These are phyloP conservation scores for Kockiozyma suomiensis DNA, from an alignment of 805 yeast species.

Conservation along the genomic window DNA sequence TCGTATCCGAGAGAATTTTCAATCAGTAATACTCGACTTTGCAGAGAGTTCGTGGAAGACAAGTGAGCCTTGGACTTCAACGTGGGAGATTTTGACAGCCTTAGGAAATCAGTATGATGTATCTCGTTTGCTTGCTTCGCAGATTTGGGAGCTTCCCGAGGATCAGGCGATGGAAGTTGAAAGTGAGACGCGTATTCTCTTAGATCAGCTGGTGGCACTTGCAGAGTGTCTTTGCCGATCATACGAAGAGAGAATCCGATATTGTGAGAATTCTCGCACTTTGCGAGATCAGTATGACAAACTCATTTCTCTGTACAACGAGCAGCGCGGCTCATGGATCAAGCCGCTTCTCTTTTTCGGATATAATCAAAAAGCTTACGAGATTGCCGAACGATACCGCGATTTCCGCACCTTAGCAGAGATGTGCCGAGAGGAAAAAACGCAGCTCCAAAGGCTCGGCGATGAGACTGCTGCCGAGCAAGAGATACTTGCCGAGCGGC, in stretches of 20 bases:
- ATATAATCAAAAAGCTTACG: slow-evolving; percentile 56
- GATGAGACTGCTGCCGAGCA: slow-evolving; percentile 11
- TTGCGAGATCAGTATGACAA: slow-evolving; percentile 23
- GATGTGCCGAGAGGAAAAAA: slow-evolving; percentile 39
- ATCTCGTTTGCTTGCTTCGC: slow-evolving; percentile 21
- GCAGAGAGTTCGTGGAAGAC: slow-evolving; percentile 11
- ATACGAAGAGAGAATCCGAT: slow-evolving; percentile 33
- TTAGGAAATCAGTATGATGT: slow-evolving; percentile 36
- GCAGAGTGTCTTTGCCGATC: slow-evolving; percentile 49
- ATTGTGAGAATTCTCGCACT: slow-evolving; percentile 12
- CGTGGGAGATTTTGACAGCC: slow-evolving; percentile 32
- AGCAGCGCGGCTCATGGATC: slow-evolving; percentile 59
- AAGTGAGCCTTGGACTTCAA: slow-evolving; percentile 40
- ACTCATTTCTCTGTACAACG: slow-evolving; percentile 33
- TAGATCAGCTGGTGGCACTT: slow-evolving; percentile 42
- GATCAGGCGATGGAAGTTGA: slow-evolving; percentile 23
- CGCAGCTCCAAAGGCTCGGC: slow-evolving; percentile 1
- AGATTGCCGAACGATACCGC: slow-evolving; percentile 63
- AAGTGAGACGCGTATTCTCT: slow-evolving; percentile 20
- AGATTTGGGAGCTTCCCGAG: slow-evolving; percentile 26
- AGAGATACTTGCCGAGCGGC: slow-evolving; percentile 21
- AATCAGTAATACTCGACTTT: slow-evolving; percentile 23
- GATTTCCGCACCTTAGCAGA: slow-evolving; percentile 69
- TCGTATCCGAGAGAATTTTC: slow-evolving; percentile 14
- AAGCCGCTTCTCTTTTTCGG: slow-evolving; percentile 54